Evolutionary conservation across 73 alveolate genomes (phyloP).

Genomic region (Tetrahymena elliotti): DNA sequence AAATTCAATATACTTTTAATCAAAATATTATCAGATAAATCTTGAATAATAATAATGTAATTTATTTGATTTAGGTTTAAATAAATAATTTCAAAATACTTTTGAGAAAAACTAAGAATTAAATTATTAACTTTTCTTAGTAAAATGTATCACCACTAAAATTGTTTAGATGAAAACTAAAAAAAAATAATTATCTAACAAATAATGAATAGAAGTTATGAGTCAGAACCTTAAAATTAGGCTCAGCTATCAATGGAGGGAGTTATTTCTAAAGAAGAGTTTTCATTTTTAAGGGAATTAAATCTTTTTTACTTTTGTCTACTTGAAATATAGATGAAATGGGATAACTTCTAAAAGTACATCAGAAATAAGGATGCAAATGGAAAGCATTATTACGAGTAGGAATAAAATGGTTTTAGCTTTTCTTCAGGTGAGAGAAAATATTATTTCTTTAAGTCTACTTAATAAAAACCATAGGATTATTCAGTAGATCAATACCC

Average conservation of each 20-base stretch:
- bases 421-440: not conserved
- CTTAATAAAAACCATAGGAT: not conserved
- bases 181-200: no score
- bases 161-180: no score
- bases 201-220: not conserved
- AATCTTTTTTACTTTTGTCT: not conserved
- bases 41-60: no score
- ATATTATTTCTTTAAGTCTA: not conserved
- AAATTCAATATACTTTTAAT: no score
- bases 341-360: not conserved
- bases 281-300: not conserved
- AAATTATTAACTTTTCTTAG: no score
- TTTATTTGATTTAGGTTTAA: no score
- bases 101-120: no score
- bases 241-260: not conserved
- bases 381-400: not conserved
- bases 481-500: not conserved
- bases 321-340: not conserved
- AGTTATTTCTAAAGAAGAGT: not conserved
- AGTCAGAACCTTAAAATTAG: not conserved
- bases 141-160: not conserved
- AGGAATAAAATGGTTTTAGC: not conserved
- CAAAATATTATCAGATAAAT: no score
- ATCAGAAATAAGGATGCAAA: not conserved
- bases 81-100: no score